Conservation (phyloP, 129 eudicot genomes). For the Chrysanthemum seticuspe region DNA sequence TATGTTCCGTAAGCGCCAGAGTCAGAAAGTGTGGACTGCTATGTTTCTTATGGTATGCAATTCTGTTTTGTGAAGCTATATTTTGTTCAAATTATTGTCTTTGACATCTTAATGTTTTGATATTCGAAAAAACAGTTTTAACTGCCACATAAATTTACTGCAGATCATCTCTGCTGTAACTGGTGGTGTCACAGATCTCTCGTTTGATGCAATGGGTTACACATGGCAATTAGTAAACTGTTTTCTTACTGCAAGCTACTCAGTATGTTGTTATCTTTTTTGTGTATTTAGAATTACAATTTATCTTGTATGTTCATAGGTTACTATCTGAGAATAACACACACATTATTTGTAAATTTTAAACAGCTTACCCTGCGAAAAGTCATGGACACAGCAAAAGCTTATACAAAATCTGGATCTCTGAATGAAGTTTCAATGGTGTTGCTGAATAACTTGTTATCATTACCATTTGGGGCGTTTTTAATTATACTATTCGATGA, state of each 20-base stretch:
- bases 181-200: slow-evolving; percentile 82
- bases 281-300: background rate
- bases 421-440: slow-evolving; percentile 87
- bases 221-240: slow-evolving; percentile 70
- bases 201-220: slow-evolving; percentile 66
- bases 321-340: background rate
- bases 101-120: slow-evolving; percentile 1
- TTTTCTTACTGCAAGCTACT: slow-evolving; percentile 81
- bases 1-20: slow-evolving; percentile 70
- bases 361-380: slow-evolving; percentile 72
- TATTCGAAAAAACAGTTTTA: background rate
- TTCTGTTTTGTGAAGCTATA: slow-evolving; percentile 11
- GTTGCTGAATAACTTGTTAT: slow-evolving; percentile 64
- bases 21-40: slow-evolving; percentile 80
- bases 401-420: slow-evolving; percentile 67
- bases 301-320: background rate
- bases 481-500: slow-evolving; percentile 65
- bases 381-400: slow-evolving; percentile 80
- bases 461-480: slow-evolving; percentile 64
- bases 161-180: slow-evolving; percentile 81
- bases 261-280: slow-evolving; percentile 40
- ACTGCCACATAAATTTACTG: slow-evolving; percentile 13
- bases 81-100: background rate
- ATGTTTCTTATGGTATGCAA: slow-evolving; percentile 75
- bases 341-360: slow-evolving; percentile 3